Evolutionary conservation across 371 early-diverging fungal species (phyloP), one percentile per base, ranked within the genome.

Genomic region (Rhizopus delemar): DNA sequence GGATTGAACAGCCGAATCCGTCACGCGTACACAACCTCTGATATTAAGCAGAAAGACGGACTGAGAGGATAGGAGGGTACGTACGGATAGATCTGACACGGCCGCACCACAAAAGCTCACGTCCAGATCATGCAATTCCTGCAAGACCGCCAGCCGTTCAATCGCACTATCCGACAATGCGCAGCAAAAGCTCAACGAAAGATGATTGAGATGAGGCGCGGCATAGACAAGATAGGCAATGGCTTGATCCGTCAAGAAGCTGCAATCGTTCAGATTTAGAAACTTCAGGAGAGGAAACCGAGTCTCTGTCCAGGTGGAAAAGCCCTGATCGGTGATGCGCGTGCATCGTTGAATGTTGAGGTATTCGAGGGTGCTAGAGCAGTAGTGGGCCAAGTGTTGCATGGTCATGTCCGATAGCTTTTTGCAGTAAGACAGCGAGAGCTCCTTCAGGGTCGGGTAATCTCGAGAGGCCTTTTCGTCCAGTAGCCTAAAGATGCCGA

Each of bases 271-370:
- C 9, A 93, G 72, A 46, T 77, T 74, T 4, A 93, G 72, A 13
- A 78, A 73, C 22, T 72, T 62, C 29, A 93, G 72, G 2, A 29
- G 53, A 35, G 67, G 65, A 50, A 83, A 80, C 13, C 65, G 56
- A 0, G 63, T 56, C 7, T 56, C 56, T 8, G 71, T 65, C 86
- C 90, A 87, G 6, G 63, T 41, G 5, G 60, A 66, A 59, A 92
- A 92, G 0, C 86, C 93, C 22, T 73, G 78, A 38, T 92, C 89
- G 3, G 80, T 65, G 39, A 93, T 86, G 12, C 86, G 86, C 5
- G 93, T 91, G 63, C 91, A 91, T 2, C 93, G 76, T 57, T 92
- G 93, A 2, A 93, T 62, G 62, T 91, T 91, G 15, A 92, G 58
- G 4, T 66, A 69, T 39, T 63, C 64, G 15, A 85, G 61, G 4